Evolutionary conservation across 192 early-diverging fungal genomes (phyloP), one percentile per base, ranked within the genome.

Genomic region (Chytriomyces confervae): DNA sequence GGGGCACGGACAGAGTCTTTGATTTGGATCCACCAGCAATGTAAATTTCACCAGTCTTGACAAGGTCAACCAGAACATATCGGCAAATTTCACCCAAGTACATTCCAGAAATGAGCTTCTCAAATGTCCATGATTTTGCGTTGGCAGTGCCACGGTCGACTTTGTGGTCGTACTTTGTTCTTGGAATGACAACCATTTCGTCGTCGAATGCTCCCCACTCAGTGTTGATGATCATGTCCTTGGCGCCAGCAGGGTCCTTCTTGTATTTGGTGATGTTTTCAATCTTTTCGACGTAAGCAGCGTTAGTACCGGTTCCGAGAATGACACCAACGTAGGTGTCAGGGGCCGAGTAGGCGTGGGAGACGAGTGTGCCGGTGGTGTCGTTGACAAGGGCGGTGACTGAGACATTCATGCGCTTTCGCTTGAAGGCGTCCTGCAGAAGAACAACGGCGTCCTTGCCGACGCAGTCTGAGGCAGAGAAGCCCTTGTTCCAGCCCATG

Each of bases 101-200:
- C 80, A 93, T 88, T 78, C 96, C 97, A 47, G 95, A 95, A 70
- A 98, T 91, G 91, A 96, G 94, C 87, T 98, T 99, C 84, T 99
- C 97, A 84, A 93, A 98, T 44, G 91, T 91, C 80, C 96, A 97
- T 81, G 92, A 90, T 69, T 91, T 88, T 24, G 94, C 92, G 79
- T 95, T 93, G 60, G 86, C 81, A 44, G 92, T 93, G 61, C 90
- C 88, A 63, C 88, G 84, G 85, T 97, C 95, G 69, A 98, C 87
- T 61, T 87, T 84, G 75, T 86, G 83, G 85, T 99, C 97, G 81
- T 95, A 97, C 80, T 90, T 90, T 66, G 92, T 96, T 72, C 90
- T 84, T 48, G 95, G 95, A 43, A 99, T 83, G 72, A 95, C 92
- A 24, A 79, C 80, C 60, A 88, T 88, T 47, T 96, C 92, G 71